phyloP scores from a whole-genome alignment of 1,284 basidiomycete genomes.

The Ceratobasidium sp. region DNA sequence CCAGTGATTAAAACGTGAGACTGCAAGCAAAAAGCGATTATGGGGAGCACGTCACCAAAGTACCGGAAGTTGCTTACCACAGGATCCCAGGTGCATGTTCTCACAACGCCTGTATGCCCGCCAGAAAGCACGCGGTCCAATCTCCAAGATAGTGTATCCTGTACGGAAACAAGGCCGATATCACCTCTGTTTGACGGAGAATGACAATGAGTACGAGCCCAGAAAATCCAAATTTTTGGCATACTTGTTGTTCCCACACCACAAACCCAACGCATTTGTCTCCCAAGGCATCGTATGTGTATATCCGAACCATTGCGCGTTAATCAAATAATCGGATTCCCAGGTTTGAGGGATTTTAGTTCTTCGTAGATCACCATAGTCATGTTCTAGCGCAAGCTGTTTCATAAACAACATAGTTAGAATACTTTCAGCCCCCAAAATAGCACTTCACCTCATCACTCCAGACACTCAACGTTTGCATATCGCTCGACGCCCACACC shows the following conservation, averaged over 20 bases:
- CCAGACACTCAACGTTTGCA: constrained; percentile 86
- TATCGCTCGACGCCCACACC: constrained; percentile 81
- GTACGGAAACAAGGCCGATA: constrained; percentile 60
- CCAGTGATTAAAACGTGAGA: constrained; percentile 65
- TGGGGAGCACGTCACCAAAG: constrained; percentile 37
- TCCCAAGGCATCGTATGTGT: constrained; percentile 40
- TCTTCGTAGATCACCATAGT: constrained; percentile 62
- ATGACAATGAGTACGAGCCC: constrained; percentile 35
- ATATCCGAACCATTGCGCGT: constrained; percentile 46
- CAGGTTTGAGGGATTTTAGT: constrained; percentile 62
- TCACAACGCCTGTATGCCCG: constrained; percentile 66
- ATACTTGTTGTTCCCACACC: constrained; percentile 72
- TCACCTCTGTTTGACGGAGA: constrained; percentile 62
- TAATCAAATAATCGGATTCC: constrained; percentile 72
- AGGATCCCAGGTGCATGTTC: constrained; percentile 68
- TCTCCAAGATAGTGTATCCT: constrained; percentile 58
- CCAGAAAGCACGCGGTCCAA: constrained; percentile 63
- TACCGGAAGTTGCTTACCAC: constrained; percentile 54
- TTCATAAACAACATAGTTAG: neutral
- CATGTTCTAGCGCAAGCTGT: constrained; percentile 64
- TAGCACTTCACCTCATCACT: constrained; percentile 65
- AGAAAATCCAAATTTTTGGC: neutral
- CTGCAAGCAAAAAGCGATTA: constrained; percentile 50
- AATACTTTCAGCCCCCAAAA: constrained; percentile 6
- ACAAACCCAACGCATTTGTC: constrained; percentile 56